Conservation (phyloP, 495 filamentous ascomycete genomes). For the Penicillium manginii region DNA sequence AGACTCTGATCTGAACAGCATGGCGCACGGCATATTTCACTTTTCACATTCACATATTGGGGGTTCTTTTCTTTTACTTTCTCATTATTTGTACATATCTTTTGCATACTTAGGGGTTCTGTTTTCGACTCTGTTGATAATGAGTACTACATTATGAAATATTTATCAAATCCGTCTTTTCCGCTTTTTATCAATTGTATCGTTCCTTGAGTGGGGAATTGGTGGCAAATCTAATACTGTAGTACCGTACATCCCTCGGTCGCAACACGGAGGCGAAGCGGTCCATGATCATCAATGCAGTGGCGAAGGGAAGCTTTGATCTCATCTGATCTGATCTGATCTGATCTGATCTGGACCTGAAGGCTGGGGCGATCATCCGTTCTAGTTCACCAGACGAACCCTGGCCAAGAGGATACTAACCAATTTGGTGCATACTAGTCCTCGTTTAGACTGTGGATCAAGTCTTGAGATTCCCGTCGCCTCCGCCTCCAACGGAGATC, state of each 20-base stretch:
- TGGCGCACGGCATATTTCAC: constrained; percentile 22
- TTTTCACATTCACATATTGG: constrained; percentile 11
- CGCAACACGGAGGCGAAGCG: too few species aligned
- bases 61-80: background rate
- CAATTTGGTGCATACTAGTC: background rate
- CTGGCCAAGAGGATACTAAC: too few species aligned
- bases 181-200: too few species aligned
- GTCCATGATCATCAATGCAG: background rate
- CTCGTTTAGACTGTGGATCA: background rate
- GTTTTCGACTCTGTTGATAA: background rate
- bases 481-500: background rate
- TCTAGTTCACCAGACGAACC: background rate
- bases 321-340: background rate
- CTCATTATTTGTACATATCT: constrained; percentile 4
- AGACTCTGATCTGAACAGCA: constrained; percentile 17
- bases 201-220: too few species aligned
- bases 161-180: background rate
- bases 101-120: constrained; percentile 11
- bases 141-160: constrained; percentile 4
- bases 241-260: too few species aligned
- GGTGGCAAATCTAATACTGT: background rate
- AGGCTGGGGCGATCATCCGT: background rate
- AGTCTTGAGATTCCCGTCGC: background rate
- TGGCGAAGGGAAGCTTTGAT: background rate
- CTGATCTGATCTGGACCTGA: background rate